Evolutionary conservation across 139 green algal genomes (phyloP), one percentile per base, ranked within the genome.

Genomic region (Zygnema circumcarinatum): DNA sequence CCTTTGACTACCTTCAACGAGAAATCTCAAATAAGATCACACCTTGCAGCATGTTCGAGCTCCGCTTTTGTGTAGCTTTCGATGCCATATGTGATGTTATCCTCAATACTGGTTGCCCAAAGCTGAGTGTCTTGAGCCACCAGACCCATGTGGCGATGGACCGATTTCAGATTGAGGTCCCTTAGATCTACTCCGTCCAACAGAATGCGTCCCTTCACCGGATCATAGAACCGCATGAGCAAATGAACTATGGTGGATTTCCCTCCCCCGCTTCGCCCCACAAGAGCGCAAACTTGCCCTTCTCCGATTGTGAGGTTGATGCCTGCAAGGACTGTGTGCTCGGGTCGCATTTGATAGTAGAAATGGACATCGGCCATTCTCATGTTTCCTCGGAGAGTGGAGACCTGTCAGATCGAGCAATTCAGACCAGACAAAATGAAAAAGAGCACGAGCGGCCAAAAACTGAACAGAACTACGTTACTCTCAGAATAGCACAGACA

Each of bases 81-180:
- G 29, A 90, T 38, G 68, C 86, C 86, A 31, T 90, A 90, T 0
- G 81, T 85, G 31, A 92, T 90, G 35, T 91, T 92, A 35, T 84
- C 85, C 81, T 85, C 85, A 20, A 92, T 90, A 74, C n/a, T 87
- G 38, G 21, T 73, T 36, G 90, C 89, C 62, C 93, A 93, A 54
- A 93, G 84, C 91, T 93, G 90, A 38, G 91, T 93, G 29, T 94
- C 91, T 62, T 94, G 91, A 69, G 87, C 67, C 31, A 94, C 91
- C 32, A 92, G 62, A 29, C 91, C 91, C 53, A 92, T 92, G 80
- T 90, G 40, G 39, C 56, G 31, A 67, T 93, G 91, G 39, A 92
- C 69, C 35, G 16, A 54, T 32, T 53, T 47, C 35, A 93, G 85
- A 47, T 93, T 92, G 62, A 93, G 81, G 21, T 69, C 40, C 32